Evolutionary conservation across 768 basidiomycete species (phyloP).

Genomic region (Neoboletus magnificus): DNA sequence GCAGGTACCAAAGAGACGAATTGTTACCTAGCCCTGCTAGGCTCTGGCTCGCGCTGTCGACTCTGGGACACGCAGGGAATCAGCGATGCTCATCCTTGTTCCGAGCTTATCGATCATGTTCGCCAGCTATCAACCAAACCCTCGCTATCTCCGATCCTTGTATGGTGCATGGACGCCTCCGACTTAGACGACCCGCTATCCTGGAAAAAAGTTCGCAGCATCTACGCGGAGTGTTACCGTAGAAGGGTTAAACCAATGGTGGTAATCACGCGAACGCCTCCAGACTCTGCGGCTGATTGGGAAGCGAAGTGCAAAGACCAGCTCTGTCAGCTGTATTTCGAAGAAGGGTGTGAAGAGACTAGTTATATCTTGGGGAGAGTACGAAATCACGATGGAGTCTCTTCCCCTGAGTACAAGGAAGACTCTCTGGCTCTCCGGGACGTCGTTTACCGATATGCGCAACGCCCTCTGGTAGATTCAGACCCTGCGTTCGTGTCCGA

Average conservation of each 20-base stretch:
- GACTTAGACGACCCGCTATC: neutral
- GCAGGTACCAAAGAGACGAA: neutral
- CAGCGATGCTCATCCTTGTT: neutral
- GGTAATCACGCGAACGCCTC: neutral
- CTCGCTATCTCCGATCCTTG: neutral
- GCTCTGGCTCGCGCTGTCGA: neutral
- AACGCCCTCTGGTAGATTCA: neutral
- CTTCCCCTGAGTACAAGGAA: neutral
- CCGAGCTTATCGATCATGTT: neutral
- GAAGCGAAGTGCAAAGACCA: neutral
- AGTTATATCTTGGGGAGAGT: neutral
- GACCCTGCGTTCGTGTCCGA: neutral
- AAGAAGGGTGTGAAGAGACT: neutral
- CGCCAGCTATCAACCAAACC: neutral
- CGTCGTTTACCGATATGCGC: neutral
- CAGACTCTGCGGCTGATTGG: neutral
- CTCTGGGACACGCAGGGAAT: neutral
- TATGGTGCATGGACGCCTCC: neutral
- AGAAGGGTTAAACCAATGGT: neutral
- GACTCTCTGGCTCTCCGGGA: neutral
- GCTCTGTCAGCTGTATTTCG: neutral
- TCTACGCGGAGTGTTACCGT: neutral
- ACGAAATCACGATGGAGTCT: neutral
- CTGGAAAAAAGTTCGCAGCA: neutral
- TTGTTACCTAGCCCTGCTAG: neutral